Base-by-base conservation (phyloP, 2,329 filamentous ascomycete species). In the Pyricularia pennisetigena region DNA sequence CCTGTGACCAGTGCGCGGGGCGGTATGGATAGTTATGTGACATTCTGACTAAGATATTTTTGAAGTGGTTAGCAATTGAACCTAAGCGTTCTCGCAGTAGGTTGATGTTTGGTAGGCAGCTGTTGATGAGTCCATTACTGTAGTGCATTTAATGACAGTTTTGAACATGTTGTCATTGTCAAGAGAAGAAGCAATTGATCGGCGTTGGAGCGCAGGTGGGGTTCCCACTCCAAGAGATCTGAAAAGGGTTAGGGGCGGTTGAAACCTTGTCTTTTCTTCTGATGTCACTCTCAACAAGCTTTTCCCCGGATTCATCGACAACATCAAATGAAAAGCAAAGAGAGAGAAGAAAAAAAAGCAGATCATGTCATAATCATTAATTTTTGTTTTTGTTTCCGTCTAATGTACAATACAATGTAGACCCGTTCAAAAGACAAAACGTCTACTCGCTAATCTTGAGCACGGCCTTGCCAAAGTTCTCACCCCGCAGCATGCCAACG, bases 391-490 rank as follows among this genome's bases (percentile, higher is more conserved):
- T 32, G 41, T 5, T 49, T 49, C 3, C 41, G 20, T 49, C 41
- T 49, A 49, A 49, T 49, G 20, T 49, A 49, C 41, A 49, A 49
- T 49, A 49, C 41, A 49, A 49, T 49, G 20, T 49, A 49, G 41
- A 49, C 41, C 32, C 41, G 41, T 49, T n/a, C 41, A 2, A 3
- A 41, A 32, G 8, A 32, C 6, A 32, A 32, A 32, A 35, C 12
- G 16, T 49, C 41, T 62, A 68, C n/a, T 70, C 49, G 49, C 68
- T 73, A 57, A 85, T 78, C 82, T 92, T 90, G 74, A 95, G 74
- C 26, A 95, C 85, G 20, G 92, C 90, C 85, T 97, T 97, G 72
- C 93, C 93, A 79, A 93, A 91, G 81, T 96, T 96, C 78, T 90
- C 85, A 65, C 93, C 93, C 74, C 86, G 77, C 68, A 95, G 83